A percentile compares a stretch with the other conserved stretches of the same genome.
Evolutionary conservation across 352 stramenopile genomes (phyloP).

Genomic region (Blastocystis sp.): DNA sequence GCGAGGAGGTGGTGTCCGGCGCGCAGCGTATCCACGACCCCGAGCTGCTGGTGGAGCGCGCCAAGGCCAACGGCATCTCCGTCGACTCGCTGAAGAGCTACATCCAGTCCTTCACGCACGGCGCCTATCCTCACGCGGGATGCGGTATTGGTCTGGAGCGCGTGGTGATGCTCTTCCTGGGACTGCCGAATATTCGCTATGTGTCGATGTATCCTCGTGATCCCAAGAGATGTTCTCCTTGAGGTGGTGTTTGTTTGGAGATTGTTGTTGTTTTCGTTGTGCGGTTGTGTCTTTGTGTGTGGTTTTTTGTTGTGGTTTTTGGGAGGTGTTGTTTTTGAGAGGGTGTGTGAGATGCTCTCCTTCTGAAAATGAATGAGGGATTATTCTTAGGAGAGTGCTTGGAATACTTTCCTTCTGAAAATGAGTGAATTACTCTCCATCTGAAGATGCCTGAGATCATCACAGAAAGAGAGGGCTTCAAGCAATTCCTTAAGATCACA

Average conservation of each 20-base stretch:
- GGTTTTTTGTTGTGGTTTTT: too few species aligned
- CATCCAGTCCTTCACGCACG: constrained; percentile 95
- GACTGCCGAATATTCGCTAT: constrained; percentile 96
- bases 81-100: constrained; percentile 85
- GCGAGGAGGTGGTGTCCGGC: constrained; percentile 98
- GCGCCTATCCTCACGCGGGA: constrained; percentile 92
- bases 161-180: constrained; percentile 98
- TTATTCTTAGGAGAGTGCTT: too few species aligned
- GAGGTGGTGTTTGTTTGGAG: constrained; percentile 70
- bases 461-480: too few species aligned
- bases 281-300: not conserved
- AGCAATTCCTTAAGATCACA: too few species aligned
- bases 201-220: constrained; percentile 97
- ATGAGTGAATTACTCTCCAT: too few species aligned
- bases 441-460: too few species aligned
- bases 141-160: constrained; percentile 96
- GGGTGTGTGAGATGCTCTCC: too few species aligned
- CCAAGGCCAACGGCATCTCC: constrained; percentile 80
- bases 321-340: too few species aligned
- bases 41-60: constrained; percentile 86
- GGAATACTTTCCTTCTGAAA: too few species aligned
- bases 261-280: not conserved
- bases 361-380: too few species aligned
- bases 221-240: constrained; percentile 81
- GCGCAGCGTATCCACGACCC: constrained; percentile 97